These are phyloP conservation scores for Neofusicoccum cordaticola DNA, from an alignment of 2,329 filamentous ascomycete species.

Conservation along the genomic window DNA sequence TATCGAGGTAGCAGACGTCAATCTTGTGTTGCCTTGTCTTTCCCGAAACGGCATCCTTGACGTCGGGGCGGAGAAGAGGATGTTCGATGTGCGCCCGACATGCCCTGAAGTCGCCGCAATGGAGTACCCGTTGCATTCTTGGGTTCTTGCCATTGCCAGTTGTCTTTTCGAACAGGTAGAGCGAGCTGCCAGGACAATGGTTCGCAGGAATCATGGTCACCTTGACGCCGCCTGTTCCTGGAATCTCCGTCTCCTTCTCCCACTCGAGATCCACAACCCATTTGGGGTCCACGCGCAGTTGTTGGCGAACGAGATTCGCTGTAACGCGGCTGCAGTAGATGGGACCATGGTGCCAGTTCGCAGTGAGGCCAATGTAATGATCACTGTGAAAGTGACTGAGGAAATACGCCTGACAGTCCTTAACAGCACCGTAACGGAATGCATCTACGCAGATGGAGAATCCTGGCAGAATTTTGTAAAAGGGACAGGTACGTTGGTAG, in stretches of 20 bases:
- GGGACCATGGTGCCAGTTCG: constrained; percentile 85
- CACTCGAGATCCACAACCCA: constrained; percentile 86
- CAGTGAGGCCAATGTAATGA: constrained; percentile 88
- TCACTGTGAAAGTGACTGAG: constrained; percentile 98
- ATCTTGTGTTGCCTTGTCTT: constrained; percentile 79
- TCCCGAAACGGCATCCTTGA: constrained; percentile 66
- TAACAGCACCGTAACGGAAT: constrained; percentile 89
- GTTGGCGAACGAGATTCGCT: constrained; percentile 80
- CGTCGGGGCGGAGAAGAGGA: constrained; percentile 73
- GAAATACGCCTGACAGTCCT: constrained; percentile 92
- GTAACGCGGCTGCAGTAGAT: constrained; percentile 97
- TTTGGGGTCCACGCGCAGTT: constrained; percentile 79
- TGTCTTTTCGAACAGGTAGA: constrained; percentile 87
- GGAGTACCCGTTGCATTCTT: constrained; percentile 74
- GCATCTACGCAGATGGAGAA: constrained; percentile 93
- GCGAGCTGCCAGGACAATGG: constrained; percentile 90
- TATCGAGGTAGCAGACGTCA: constrained; percentile 94
- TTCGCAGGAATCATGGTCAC: constrained; percentile 97
- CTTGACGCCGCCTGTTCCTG: constrained; percentile 74
- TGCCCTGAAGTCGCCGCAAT: constrained; percentile 94
- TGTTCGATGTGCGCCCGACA: constrained; percentile 82
- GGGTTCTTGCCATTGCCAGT: constrained; percentile 59
- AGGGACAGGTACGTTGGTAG: constrained; percentile 88
- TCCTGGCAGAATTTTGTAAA: constrained; percentile 96
- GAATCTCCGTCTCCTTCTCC: constrained; percentile 74